A percentile compares a stretch with the other conserved stretches of the same genome.
These are phyloP conservation scores for Epichloe typhina DNA, from an alignment of 2,329 filamentous ascomycete genomes.

Conservation along the genomic window DNA sequence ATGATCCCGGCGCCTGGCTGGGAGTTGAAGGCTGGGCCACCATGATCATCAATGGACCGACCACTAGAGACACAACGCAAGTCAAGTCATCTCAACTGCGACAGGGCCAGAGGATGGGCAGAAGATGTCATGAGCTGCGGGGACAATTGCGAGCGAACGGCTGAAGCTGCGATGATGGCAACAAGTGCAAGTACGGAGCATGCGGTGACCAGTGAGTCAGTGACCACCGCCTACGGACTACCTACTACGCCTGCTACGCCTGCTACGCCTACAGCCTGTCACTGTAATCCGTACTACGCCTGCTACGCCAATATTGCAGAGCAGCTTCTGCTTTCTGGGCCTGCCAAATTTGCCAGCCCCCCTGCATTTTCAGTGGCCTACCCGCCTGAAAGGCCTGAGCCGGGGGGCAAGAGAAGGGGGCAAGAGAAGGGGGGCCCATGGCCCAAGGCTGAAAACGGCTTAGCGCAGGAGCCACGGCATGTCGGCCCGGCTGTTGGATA, in stretches of 20 bases:
- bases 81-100: slow-evolving; percentile 6
- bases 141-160: not conserved
- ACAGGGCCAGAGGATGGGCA: not conserved
- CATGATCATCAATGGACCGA: slow-evolving; percentile 13
- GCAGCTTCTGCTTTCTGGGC: not conserved
- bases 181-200: not conserved
- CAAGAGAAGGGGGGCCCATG: too few species aligned
- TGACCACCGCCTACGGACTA: too few species aligned
- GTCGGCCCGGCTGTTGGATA: slow-evolving; percentile 5
- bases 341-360: not conserved
- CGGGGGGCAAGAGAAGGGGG: not conserved
- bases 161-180: slow-evolving; percentile 1
- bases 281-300: too few species aligned
- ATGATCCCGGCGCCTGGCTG: slow-evolving; percentile 21
- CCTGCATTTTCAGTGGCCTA: not conserved
- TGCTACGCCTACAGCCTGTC: too few species aligned
- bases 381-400: not conserved
- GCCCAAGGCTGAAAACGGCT: not conserved
- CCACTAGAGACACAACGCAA: not conserved
- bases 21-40: slow-evolving; percentile 35
- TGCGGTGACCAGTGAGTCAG: too few species aligned
- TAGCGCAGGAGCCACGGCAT: not conserved
- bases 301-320: too few species aligned
- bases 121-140: not conserved
- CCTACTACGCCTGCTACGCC: too few species aligned